These are phyloP conservation scores for Cadophora luteo-olivacea DNA, from an alignment of 2,329 filamentous ascomycete genomes.

Conservation along the genomic window DNA sequence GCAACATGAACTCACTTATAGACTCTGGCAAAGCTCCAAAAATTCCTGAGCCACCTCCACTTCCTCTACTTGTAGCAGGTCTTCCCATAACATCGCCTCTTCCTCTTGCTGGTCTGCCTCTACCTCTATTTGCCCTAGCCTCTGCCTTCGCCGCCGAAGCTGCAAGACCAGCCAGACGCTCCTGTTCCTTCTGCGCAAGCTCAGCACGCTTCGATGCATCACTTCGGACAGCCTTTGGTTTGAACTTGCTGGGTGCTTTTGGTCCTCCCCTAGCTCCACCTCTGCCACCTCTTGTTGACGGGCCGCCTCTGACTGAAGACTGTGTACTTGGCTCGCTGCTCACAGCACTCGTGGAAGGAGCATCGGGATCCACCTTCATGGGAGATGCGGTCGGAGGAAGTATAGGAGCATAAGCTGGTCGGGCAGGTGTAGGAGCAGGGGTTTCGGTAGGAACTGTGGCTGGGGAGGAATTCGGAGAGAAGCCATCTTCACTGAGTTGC, in stretches of 20 bases:
- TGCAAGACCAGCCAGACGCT: slow-evolving; percentile 25
- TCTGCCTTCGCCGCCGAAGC: slow-evolving; percentile 29
- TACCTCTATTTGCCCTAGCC: slow-evolving; percentile 29
- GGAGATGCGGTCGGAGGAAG: neutral
- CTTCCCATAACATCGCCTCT: slow-evolving; percentile 45
- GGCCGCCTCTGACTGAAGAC: slow-evolving; percentile 12
- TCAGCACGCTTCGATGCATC: slow-evolving; percentile 38
- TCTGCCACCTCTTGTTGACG: slow-evolving; percentile 30
- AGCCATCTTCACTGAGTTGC: slow-evolving; percentile 29
- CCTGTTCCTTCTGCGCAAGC: slow-evolving; percentile 33
- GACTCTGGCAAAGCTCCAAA: slow-evolving; percentile 37
- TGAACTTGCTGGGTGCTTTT: slow-evolving; percentile 41
- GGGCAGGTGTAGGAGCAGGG: slow-evolving; percentile 41
- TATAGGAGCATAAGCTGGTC: slow-evolving; percentile 18
- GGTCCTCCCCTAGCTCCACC: slow-evolving; percentile 27
- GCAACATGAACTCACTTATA: slow-evolving; percentile 35
- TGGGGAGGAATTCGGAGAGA: slow-evolving; percentile 42
- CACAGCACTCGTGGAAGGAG: slow-evolving; percentile 12
- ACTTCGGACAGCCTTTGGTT: slow-evolving; percentile 43
- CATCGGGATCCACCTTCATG: slow-evolving; percentile 7
- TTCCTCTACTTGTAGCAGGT: slow-evolving; percentile 17
- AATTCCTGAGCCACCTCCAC: slow-evolving; percentile 28
- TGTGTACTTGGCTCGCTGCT: neutral
- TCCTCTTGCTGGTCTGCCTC: slow-evolving; percentile 38
- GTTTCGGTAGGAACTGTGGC: slow-evolving; percentile 41